Base-by-base conservation (phyloP, 345 rosid species). In the Tarenaya hassleriana region DNA sequence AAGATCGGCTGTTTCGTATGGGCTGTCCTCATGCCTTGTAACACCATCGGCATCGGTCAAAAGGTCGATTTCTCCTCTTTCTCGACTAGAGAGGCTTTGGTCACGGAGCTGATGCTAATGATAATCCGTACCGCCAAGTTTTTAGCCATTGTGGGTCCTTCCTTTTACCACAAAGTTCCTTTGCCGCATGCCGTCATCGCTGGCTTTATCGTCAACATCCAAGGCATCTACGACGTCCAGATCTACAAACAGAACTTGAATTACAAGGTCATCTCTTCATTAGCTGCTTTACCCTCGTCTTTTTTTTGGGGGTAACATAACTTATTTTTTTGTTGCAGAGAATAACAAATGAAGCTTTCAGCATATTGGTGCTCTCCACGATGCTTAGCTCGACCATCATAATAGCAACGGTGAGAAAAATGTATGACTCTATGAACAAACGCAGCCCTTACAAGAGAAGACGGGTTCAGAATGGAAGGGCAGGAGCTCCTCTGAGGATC, bases 191-290 rank as follows among this genome's bases (percentile, higher is more conserved):
- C 83, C 0, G 12, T 74, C 42, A 56, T 70, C 11, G 69, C 71
- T 3, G 75, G 68, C 4, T 34, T 71, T 13, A 55, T 74, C 18
- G 55, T 74, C 65, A 77, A 61, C 49, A 57, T 63, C 55, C 76
- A 75, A 55, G 79, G 79, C 19, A 20, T 72, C 10, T 61, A 69
- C 54, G 79, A 74, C 38, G 47, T 74, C 33, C 73, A 63, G 10
- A 13, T 61, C n/a, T 71, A 57, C 43, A 43, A 55, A 19, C 59
- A 56, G 4, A 63, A 63, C 21, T 17, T 42, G 52, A 61, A 49
- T 16, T 56, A 49, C 58, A 37, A 24, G 63, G 72, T 67, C 60
- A 24, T 10, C 16, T 1, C 61, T n/a, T n/a, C n/a, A n/a, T n/a
- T n/a, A n/a, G n/a, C n/a, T n/a, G n/a, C n/a, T n/a, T n/a, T n/a